Evolutionary conservation across 805 yeast species (phyloP).

Genomic region (Suhomyces sp.): DNA sequence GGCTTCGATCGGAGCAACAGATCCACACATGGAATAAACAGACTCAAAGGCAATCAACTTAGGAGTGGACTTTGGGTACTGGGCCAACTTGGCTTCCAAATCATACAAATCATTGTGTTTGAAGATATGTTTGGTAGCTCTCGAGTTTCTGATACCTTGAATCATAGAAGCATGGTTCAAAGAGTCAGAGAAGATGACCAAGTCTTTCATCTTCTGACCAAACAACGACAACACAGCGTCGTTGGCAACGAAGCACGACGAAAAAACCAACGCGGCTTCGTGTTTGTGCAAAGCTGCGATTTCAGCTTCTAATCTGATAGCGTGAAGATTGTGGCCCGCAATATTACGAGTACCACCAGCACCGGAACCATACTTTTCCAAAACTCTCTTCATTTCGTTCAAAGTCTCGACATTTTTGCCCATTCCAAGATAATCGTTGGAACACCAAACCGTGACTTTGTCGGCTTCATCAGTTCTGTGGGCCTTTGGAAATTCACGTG

Average conservation of each 20-base stretch:
- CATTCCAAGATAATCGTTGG: slow-evolving; percentile 96
- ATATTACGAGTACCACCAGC: slow-evolving; percentile 99
- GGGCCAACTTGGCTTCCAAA: slow-evolving; percentile 72
- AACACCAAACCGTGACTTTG: slow-evolving; percentile 98
- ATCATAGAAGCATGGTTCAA: slow-evolving; percentile 98
- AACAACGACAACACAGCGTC: slow-evolving; percentile 89
- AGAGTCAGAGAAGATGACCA: slow-evolving; percentile 90
- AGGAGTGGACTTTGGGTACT: slow-evolving; percentile 83
- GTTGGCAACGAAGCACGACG: slow-evolving; percentile 95
- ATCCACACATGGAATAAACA: slow-evolving; percentile 98
- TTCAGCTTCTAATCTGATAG: slow-evolving; percentile 83
- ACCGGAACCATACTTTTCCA: slow-evolving; percentile 93
- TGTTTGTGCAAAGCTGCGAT: slow-evolving; percentile 89
- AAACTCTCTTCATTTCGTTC: slow-evolving; percentile 70
- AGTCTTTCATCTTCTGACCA: slow-evolving; percentile 85
- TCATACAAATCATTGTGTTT: slow-evolving; percentile 86
- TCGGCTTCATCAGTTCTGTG: slow-evolving; percentile 73
- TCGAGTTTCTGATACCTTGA: slow-evolving; percentile 88
- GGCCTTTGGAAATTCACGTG: slow-evolving; percentile 89
- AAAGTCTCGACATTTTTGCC: slow-evolving; percentile 75
- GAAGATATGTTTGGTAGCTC: slow-evolving; percentile 83
- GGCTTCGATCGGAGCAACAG: slow-evolving; percentile 87
- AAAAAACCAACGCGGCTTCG: slow-evolving; percentile 91
- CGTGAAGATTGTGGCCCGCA: slow-evolving; percentile 93
- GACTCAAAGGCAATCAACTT: slow-evolving; percentile 96